These are phyloP conservation scores for Haberlea rhodopensis DNA, from an alignment of 257 asterid species.

Conservation along the genomic window DNA sequence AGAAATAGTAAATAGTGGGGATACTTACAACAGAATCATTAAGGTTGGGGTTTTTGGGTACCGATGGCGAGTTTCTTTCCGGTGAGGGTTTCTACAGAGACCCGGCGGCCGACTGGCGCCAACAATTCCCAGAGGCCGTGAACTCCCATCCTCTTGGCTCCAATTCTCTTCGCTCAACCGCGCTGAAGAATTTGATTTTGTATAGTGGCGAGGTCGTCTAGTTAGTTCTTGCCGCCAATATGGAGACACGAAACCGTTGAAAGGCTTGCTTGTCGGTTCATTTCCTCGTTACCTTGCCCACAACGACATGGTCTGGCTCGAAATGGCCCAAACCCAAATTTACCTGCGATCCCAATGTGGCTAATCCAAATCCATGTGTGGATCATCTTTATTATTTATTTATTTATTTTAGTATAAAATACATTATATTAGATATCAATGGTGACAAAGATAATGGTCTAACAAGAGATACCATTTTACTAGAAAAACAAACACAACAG, in stretches of 20 bases:
- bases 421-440: too few relatives aligned
- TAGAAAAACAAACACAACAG: too few relatives aligned
- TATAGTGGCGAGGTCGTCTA: background rate
- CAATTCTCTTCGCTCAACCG: background rate
- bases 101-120: conserved; percentile 98
- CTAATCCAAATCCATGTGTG: too few relatives aligned
- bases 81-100: conserved; percentile 90
- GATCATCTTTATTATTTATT: too few relatives aligned
- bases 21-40: background rate
- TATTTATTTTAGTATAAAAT: too few relatives aligned
- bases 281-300: too few relatives aligned
- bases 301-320: background rate
- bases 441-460: too few relatives aligned
- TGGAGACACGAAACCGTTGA: background rate
- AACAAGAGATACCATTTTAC: too few relatives aligned
- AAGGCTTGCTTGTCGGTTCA: too few relatives aligned
- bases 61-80: conserved; percentile 92
- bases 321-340: background rate
- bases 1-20: background rate
- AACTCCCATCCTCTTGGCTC: conserved; percentile 61
- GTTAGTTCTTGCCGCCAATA: conserved; percentile 33
- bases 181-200: background rate
- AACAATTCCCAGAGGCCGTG: conserved; percentile 95
- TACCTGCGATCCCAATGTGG: too few relatives aligned
- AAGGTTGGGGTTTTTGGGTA: conserved; percentile 44